Evolutionary conservation across 768 basidiomycete genomes (phyloP), one percentile per base, ranked within the genome.

Genomic region (Lactarius tabidus): DNA sequence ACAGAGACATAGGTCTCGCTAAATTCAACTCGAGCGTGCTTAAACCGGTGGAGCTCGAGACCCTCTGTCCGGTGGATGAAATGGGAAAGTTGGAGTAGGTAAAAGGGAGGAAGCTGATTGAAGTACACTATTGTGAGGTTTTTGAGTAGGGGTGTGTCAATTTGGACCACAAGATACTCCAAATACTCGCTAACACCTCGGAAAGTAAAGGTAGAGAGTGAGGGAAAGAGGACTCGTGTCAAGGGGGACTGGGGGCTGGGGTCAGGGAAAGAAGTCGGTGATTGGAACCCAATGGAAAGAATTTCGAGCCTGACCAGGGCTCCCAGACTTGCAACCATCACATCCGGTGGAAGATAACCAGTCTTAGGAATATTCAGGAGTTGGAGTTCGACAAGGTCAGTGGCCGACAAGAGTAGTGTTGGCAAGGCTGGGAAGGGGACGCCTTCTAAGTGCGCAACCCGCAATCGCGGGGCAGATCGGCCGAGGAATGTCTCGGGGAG

Each of bases 351-450:
- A 26, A 62, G 12, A 23, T 55, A 43, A 0, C n/a, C 59, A 6
- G 48, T 1, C 18, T 29, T 8, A 17, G 48, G 58, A 6, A 52
- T 60, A 9, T 60, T 28, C 35, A 8, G 1, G 28, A 60, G 48
- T 9, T 31, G 18, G 23, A 60, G 31, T 5, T 28, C 18, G 59
- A 60, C 59, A 28, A 60, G 59, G 43, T 52, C 26, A 0, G 14
- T 56, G 15, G 54, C 15, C 14, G 43, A 56, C 17, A 20, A 28
- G 35, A 62, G 54, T 0, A 62, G 29, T 0, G 3, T 20, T 1
- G 55, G 43, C 1, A 62, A 14, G 8, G 41, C 6, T 2, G 61
- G 55, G n/a, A 62, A 62, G 26, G 61, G 43, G 48, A 62, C 36
- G 39, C 61, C 39, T 1, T 14, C 26, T 41, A 62, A 36, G 6